phyloP scores from a whole-genome alignment of 164 flowering plant species.

The Platanus orientalis region DNA sequence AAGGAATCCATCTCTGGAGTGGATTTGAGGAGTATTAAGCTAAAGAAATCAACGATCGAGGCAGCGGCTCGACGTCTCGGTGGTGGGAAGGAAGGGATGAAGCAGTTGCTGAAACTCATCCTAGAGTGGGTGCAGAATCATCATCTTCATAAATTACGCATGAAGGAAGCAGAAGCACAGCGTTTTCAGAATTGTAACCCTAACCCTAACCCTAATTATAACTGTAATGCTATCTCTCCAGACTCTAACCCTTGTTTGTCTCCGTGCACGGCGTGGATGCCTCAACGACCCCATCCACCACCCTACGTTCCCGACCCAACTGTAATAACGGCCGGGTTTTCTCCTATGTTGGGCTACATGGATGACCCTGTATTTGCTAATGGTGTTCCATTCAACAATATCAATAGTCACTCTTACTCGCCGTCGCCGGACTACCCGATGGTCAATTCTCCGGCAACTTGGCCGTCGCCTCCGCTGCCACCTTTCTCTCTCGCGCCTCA shows the following conservation, averaged over 20 bases:
- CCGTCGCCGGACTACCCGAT: slow-evolving; percentile 20
- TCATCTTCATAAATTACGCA: slow-evolving; percentile 57
- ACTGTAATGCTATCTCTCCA: neutral
- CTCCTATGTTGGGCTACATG: neutral
- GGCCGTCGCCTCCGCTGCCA: slow-evolving; percentile 17
- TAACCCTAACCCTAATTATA: neutral
- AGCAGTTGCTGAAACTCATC: slow-evolving; percentile 72
- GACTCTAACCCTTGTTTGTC: neutral
- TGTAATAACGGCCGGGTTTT: neutral
- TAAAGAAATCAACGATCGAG: slow-evolving; percentile 80
- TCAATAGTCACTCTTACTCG: too few relatives aligned
- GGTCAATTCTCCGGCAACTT: slow-evolving; percentile 28
- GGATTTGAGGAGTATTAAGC: slow-evolving; percentile 77
- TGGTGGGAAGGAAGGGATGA: slow-evolving; percentile 76
- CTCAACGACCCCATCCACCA: neutral
- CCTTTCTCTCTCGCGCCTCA: slow-evolving; percentile 10
- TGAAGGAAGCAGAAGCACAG: slow-evolving; percentile 4
- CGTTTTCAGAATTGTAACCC: neutral
- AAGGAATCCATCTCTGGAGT: slow-evolving; percentile 81
- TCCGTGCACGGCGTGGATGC: neutral
- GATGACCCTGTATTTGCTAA: neutral
- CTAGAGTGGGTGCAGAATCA: slow-evolving; percentile 87
- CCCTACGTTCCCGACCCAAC: neutral
- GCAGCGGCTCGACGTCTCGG: slow-evolving; percentile 72
- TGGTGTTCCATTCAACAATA: too few relatives aligned